phyloP scores from a whole-genome alignment of 1,139 yeast species.

The Nakaseomyces bracarensis region DNA sequence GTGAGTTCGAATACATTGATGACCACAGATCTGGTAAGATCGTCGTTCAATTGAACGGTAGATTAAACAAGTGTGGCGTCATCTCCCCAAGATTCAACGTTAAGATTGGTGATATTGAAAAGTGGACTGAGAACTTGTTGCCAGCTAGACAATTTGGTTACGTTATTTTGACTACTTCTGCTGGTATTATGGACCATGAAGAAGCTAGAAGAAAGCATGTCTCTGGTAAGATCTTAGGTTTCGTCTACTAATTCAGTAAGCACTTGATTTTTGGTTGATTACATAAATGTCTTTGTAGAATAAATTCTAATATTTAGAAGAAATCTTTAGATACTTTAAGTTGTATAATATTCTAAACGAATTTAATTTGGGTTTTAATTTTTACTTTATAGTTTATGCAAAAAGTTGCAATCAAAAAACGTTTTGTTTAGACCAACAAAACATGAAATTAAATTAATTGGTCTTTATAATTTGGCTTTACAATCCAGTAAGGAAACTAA shows the following conservation, averaged over 20 bases:
- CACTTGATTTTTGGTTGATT: background rate
- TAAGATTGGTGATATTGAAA: slow-evolving; percentile 85
- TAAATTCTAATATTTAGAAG: background rate
- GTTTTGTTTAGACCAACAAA: too few relatives aligned
- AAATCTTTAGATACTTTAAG: slow-evolving; percentile 7
- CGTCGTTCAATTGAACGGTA: slow-evolving; percentile 93
- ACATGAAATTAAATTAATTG: too few relatives aligned
- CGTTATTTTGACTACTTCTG: slow-evolving; percentile 95
- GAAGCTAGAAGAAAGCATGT: slow-evolving; percentile 99
- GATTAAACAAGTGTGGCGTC: slow-evolving; percentile 98
- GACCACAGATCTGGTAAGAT: slow-evolving; percentile 99
- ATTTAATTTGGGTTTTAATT: background rate
- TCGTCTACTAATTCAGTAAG: slow-evolving; percentile 58
- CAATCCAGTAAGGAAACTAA: background rate
- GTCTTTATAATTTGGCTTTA: too few relatives aligned
- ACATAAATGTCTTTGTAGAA: slow-evolving; percentile 2
- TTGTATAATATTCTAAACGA: background rate
- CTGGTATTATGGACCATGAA: slow-evolving; percentile 99
- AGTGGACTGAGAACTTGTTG: slow-evolving; percentile 94
- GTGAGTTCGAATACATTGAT: slow-evolving; percentile 96
- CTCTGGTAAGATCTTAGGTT: slow-evolving; percentile 95
- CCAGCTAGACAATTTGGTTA: slow-evolving; percentile 99
- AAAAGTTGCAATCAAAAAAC: too few relatives aligned
- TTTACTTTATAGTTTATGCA: background rate
- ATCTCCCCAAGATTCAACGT: slow-evolving; percentile 97